phyloP scores from a whole-genome alignment of 176 grass and related monocot genomes.

The sorghum (Sorghum bicolor) region DNA sequence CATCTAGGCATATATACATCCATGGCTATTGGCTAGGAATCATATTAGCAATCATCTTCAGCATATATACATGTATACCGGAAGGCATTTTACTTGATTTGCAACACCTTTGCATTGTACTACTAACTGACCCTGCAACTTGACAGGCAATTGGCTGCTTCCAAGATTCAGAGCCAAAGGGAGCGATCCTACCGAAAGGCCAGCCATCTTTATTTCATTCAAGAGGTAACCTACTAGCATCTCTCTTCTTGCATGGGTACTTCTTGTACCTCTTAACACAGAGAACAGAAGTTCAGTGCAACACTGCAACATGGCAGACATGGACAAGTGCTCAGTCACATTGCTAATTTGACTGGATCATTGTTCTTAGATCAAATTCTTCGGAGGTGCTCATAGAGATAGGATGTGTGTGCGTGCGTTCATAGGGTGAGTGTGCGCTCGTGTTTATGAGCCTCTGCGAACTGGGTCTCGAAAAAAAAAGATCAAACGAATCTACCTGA shows the following conservation, averaged over 20 bases:
- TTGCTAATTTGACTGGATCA: neutral
- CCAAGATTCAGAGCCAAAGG: conserved; percentile 39
- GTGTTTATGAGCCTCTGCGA: no score
- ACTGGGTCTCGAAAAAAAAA: no score
- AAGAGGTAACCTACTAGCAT: neutral
- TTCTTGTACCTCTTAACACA: conserved; percentile 27
- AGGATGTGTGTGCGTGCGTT: no score
- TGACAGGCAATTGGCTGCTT: conserved; percentile 46
- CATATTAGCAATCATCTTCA: conserved; percentile 18
- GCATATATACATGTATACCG: neutral
- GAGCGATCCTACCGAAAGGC: conserved; percentile 32
- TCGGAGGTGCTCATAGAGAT: no score
- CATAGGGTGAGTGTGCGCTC: no score
- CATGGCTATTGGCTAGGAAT: neutral
- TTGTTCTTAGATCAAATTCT: neutral
- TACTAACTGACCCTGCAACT: conserved; percentile 32
- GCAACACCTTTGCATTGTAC: neutral
- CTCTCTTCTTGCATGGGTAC: neutral
- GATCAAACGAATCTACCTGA: neutral
- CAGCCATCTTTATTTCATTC: neutral
- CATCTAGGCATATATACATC: neutral
- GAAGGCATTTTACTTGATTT: neutral
- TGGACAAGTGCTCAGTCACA: conserved; percentile 13
- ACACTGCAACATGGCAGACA: conserved; percentile 34
- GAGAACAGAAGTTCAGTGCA: conserved; percentile 12